These are phyloP conservation scores for Hypoxylon crocopeplum DNA, from an alignment of 495 filamentous ascomycete genomes.

Conservation along the genomic window DNA sequence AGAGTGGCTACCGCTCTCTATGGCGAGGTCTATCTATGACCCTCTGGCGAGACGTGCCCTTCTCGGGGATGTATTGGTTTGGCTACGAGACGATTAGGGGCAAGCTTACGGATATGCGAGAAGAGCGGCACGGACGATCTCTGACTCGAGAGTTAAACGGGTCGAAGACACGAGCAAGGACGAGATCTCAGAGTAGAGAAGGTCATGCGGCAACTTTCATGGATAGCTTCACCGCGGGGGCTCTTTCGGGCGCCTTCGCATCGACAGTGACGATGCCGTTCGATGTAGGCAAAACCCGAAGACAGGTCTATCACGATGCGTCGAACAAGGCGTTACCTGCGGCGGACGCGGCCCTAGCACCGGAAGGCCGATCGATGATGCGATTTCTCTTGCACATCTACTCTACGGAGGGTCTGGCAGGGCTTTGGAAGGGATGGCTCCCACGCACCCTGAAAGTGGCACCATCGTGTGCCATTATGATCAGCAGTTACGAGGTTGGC, in stretches of 20 bases:
- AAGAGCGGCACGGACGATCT: constrained; percentile 50
- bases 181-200: constrained; percentile 57
- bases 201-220: constrained; percentile 75
- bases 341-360: constrained; percentile 50
- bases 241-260: constrained; percentile 79
- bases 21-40: constrained; percentile 95
- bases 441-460: constrained; percentile 93
- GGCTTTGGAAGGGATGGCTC: constrained; percentile 89
- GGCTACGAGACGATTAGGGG: constrained; percentile 87
- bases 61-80: constrained; percentile 97
- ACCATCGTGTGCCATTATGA: constrained; percentile 99
- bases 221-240: constrained; percentile 89
- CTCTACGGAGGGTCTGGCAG: constrained; percentile 76
- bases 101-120: constrained; percentile 67
- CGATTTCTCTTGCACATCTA: constrained; percentile 88
- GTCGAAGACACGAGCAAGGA: constrained; percentile 46
- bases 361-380: constrained; percentile 76
- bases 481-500: constrained; percentile 93
- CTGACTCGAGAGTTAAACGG: constrained; percentile 37
- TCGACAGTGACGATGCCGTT: constrained; percentile 94
- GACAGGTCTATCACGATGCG: constrained; percentile 75
- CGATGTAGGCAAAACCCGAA: constrained; percentile 95
- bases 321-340: constrained; percentile 34
- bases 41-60: constrained; percentile 96
- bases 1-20: constrained; percentile 77